A percentile compares a stretch with the other conserved stretches of the same genome.
These are phyloP conservation scores for Calonectria hongkongensis DNA, from an alignment of 2,329 filamentous ascomycete genomes.

Conservation along the genomic window DNA sequence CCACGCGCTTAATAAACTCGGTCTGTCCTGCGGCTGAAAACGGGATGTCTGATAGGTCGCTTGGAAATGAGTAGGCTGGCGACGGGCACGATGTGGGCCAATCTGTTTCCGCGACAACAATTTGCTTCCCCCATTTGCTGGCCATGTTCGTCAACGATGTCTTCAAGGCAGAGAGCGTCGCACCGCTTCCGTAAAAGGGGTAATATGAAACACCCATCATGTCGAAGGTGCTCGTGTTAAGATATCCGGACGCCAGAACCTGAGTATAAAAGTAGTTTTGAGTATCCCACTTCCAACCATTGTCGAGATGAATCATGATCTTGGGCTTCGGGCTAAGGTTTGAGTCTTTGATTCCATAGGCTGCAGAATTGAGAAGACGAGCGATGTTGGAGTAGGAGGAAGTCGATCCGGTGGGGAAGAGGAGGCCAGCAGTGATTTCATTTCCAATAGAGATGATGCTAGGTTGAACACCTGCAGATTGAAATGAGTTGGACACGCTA, in stretches of 20 bases:
- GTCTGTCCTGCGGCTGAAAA: conserved; percentile 78
- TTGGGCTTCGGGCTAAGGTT: conserved; percentile 73
- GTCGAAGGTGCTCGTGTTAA: conserved; percentile 76
- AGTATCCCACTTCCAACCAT: conserved; percentile 82
- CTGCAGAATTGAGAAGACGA: conserved; percentile 77
- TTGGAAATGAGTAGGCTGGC: conserved; percentile 75
- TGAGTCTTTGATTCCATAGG: conserved; percentile 79
- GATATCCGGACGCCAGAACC: conserved; percentile 70
- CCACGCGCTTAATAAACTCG: conserved; percentile 76
- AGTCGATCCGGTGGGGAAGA: conserved; percentile 77
- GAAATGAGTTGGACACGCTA: conserved; percentile 76
- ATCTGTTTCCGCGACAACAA: conserved; percentile 82
- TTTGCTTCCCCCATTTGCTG: conserved; percentile 76
- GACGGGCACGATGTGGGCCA: conserved; percentile 80
- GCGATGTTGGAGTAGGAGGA: conserved; percentile 76
- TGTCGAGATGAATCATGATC: conserved; percentile 85
- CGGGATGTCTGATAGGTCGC: conserved; percentile 75
- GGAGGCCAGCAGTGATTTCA: conserved; percentile 80
- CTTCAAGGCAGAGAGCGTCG: conserved; percentile 75
- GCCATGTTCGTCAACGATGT: conserved; percentile 75
- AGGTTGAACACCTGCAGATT: conserved; percentile 71
- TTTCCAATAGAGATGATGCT: conserved; percentile 83
- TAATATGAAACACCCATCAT: conserved; percentile 85
- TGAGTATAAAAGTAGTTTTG: conserved; percentile 80
- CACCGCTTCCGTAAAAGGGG: conserved; percentile 79